phyloP scores from a whole-genome alignment of 2,329 filamentous ascomycete species.

The Cytospora mali region DNA sequence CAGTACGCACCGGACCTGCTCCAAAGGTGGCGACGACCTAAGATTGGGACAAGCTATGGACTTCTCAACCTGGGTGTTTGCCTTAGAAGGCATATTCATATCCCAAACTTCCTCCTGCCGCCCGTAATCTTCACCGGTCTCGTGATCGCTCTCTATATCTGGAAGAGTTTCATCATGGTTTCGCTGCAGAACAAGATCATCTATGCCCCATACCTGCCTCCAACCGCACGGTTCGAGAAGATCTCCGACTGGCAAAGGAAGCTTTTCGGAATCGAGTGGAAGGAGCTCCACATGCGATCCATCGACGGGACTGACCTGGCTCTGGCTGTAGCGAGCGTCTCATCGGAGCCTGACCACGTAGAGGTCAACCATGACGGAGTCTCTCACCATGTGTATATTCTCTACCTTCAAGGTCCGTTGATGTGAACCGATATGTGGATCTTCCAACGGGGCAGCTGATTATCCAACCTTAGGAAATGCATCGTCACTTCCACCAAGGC shows the following conservation, averaged over 20 bases:
- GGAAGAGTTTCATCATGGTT: constrained; percentile 74
- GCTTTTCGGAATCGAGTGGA: constrained; percentile 67
- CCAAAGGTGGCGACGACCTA: background rate
- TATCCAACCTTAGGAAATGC: constrained; percentile 53
- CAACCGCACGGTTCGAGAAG: constrained; percentile 67
- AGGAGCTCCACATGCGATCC: constrained; percentile 62
- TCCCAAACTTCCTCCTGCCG: constrained; percentile 56
- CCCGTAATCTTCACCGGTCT: constrained; percentile 69
- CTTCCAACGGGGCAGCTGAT: background rate
- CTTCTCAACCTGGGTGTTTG: background rate
- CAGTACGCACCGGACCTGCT: constrained; percentile 16
- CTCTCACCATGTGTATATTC: constrained; percentile 49
- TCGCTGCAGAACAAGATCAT: constrained; percentile 81
- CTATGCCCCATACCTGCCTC: constrained; percentile 76
- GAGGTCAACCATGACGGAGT: background rate
- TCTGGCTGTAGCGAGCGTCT: constrained; percentile 56
- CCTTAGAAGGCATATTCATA: constrained; percentile 38
- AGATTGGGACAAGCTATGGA: constrained; percentile 9
- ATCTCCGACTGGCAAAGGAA: constrained; percentile 64
- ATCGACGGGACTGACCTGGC: constrained; percentile 68
- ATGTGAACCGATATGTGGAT: no score
- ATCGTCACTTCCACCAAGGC: constrained; percentile 58
- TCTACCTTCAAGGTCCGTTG: constrained; percentile 58
- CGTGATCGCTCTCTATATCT: constrained; percentile 64
- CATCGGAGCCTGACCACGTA: constrained; percentile 28